Evolutionary conservation across 139 green algal genomes (phyloP), one percentile per base, ranked within the genome.

Genomic region (Chlorella sp.): DNA sequence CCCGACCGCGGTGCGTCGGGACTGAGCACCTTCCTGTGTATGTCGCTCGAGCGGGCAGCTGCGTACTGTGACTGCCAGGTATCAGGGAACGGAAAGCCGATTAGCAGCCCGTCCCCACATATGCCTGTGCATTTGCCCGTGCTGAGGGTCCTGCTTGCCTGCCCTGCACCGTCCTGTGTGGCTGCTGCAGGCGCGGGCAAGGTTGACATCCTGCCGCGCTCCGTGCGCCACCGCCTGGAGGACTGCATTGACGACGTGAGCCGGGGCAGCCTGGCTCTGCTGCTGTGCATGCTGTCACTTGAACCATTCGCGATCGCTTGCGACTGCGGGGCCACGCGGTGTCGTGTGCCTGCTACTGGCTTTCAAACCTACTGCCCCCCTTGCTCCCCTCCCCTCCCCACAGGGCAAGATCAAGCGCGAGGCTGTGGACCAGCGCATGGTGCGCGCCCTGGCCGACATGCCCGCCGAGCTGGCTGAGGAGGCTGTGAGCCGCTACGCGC

Each of bases 381-480:
- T 5, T 60, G 5, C 21, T 36, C 32, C 9, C 16, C 23, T 75
- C 20, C 16, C 2, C 34, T 68, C 21, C 13, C 65, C 32, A 78
- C 88, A 91, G 88, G 72, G 81, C 44, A 86, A 88, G 75, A 71
- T 94, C 16, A 68, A 38, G 26, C 85, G 85, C 28, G 76, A 80
- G 9, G 89, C 93, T 55, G 62, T 94, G 20, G 88, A 94, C 69
- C 73, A 74, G 18, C 85, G 89, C 72, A 90, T 94, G 87, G 75
- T 86, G 36, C 78, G 85, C 38, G 82, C 89, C 1, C 85, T 94
- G 79, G 80, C 85, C 36, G 87, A 92, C 74, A 81, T 94, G 82
- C 85, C 82, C 0, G 51, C 78, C 4, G 30, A 79, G 18, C 87
- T 89, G 23, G 89, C 74, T 32, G 57, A 92, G 51, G 89, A 93